These are phyloP conservation scores for Mesembryanthemum crystallinum DNA, from an alignment of 148 eudicot species.

Conservation along the genomic window DNA sequence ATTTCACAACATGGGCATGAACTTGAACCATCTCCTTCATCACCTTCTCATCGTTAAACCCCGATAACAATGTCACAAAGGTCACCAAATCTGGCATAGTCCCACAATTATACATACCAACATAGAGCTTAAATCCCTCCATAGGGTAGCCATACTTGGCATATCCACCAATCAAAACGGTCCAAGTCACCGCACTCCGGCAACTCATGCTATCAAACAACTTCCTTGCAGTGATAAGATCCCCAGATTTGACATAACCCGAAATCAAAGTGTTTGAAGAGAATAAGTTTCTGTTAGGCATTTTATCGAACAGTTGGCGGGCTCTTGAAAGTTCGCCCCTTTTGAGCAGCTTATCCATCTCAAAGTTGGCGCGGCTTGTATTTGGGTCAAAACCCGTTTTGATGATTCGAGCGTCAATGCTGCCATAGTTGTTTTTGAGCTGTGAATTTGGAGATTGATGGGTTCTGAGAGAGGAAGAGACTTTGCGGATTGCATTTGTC, in stretches of 20 bases:
- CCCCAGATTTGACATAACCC: constrained; percentile 53
- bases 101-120: constrained; percentile 49
- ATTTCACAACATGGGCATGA: constrained; percentile 57
- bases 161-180: constrained; percentile 73
- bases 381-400: constrained; percentile 73
- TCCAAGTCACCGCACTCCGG: constrained; percentile 63
- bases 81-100: constrained; percentile 60
- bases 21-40: constrained; percentile 43
- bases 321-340: constrained; percentile 40
- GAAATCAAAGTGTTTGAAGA: constrained; percentile 58
- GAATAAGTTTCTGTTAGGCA: constrained; percentile 50
- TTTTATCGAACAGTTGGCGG: constrained; percentile 59
- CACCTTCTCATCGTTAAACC: constrained; percentile 40
- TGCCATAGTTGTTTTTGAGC: constrained; percentile 18
- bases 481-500: constrained; percentile 25
- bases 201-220: constrained; percentile 48
- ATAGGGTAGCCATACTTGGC: constrained; percentile 36
- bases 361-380: constrained; percentile 52
- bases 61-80: constrained; percentile 59
- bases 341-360: constrained; percentile 33
- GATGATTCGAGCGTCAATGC: constrained; percentile 53
- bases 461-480: constrained; percentile 23
- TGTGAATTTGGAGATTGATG: constrained; percentile 12
- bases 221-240: constrained; percentile 48
- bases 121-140: constrained; percentile 57